Percentiles rank a stretch among this genome's conserved stretches.
Conservation (phyloP, 352 stramenopile species). For the Phytophthora pseudosyringae region DNA sequence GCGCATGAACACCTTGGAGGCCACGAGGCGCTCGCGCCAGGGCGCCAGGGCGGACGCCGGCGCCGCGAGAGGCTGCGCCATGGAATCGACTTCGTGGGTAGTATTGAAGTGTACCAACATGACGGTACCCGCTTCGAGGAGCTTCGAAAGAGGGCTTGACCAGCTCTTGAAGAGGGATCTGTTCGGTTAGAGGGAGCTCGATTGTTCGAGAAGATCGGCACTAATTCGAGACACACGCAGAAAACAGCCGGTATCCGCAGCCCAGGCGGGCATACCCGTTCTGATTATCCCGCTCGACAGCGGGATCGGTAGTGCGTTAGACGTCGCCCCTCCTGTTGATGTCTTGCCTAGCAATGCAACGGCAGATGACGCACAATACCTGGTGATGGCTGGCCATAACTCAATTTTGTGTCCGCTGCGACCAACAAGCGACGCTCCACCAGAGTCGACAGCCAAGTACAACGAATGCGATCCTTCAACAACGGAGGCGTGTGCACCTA, state of each 20-base stretch:
- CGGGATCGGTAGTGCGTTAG: not conserved
- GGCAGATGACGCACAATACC: not conserved
- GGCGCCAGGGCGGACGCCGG: slow-evolving; percentile 35
- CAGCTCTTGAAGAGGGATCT: not conserved
- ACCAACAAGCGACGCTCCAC: not conserved
- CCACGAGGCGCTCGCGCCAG: slow-evolving; percentile 57
- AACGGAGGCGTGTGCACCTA: slow-evolving; percentile 44
- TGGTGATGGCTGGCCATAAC: slow-evolving; percentile 15
- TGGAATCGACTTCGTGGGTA: not conserved
- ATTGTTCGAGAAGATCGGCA: slow-evolving; percentile 39
- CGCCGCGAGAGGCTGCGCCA: slow-evolving; percentile 18
- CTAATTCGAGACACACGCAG: slow-evolving; percentile 21
- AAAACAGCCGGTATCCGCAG: slow-evolving; percentile 5
- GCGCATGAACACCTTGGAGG: slow-evolving; percentile 73
- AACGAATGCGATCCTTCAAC: slow-evolving; percentile 38
- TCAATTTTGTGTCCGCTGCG: slow-evolving; percentile 28
- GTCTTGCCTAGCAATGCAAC: slow-evolving; percentile 1
- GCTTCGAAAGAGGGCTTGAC: slow-evolving; percentile 2
- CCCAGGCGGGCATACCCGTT: slow-evolving; percentile 19
- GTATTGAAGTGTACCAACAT: not conserved
- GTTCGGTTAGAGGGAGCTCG: slow-evolving; percentile 6
- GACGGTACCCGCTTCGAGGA: not conserved
- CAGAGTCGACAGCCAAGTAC: no score
- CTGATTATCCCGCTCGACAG: slow-evolving; percentile 20
- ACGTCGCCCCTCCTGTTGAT: slow-evolving; percentile 26